phyloP scores from a whole-genome alignment of 345 rosid species.

The Eucalyptus erythrocorys region DNA sequence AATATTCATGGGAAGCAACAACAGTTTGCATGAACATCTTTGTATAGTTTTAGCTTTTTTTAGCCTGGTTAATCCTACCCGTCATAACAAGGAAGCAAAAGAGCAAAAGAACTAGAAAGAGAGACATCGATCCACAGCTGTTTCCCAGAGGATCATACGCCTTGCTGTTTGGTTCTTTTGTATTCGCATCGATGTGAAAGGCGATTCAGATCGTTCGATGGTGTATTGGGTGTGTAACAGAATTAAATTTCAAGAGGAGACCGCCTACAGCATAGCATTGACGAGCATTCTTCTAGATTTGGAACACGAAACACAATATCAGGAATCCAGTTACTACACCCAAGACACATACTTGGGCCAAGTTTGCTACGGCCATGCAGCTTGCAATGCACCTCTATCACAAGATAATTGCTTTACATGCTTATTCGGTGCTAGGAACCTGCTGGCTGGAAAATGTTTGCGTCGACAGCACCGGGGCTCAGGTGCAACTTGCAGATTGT shows the following conservation, averaged over 20 bases:
- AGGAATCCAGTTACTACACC: neutral
- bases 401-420: neutral
- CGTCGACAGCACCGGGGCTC: neutral
- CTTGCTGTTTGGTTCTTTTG: neutral
- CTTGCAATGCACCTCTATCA: neutral
- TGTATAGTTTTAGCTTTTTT: neutral
- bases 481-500: neutral
- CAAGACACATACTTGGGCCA: neutral
- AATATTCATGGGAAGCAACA: neutral
- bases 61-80: neutral
- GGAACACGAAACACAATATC: neutral
- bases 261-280: fast-evolving
- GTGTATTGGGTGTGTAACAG: neutral
- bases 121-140: neutral
- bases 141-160: neutral
- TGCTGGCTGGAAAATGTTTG: neutral
- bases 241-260: neutral
- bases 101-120: neutral
- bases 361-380: neutral
- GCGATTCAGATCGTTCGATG: neutral
- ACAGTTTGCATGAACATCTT: neutral
- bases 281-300: neutral
- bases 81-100: neutral
- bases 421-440: neutral
- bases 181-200: neutral